phyloP scores from a whole-genome alignment of 2,329 filamentous ascomycete species.

The Alternaria incomplexa region DNA sequence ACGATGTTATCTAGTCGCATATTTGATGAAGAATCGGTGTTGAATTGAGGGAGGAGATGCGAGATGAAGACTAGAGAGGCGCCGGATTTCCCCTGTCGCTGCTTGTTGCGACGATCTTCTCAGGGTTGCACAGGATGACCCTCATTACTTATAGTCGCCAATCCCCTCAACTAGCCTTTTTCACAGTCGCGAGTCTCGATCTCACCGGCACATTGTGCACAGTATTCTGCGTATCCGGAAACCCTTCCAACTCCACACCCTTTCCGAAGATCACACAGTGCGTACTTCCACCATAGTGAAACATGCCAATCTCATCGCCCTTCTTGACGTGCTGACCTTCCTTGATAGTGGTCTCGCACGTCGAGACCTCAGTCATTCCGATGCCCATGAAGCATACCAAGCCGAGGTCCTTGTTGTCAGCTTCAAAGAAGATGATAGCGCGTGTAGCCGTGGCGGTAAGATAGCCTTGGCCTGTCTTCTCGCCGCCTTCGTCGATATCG shows the following conservation, averaged over 20 bases:
- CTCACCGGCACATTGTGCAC: constrained; percentile 48
- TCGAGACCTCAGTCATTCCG: constrained; percentile 79
- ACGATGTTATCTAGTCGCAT: too few relatives aligned
- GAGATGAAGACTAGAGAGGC: too few relatives aligned
- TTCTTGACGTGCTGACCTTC: constrained; percentile 71
- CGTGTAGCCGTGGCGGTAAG: constrained; percentile 71
- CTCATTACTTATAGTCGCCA: too few relatives aligned
- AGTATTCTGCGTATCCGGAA: constrained; percentile 30
- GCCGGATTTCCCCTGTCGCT: too few relatives aligned
- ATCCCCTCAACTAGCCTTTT: too few relatives aligned
- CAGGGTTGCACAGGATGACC: too few relatives aligned
- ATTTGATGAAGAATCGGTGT: too few relatives aligned
- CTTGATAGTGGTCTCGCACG: constrained; percentile 72
- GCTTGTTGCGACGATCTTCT: too few relatives aligned
- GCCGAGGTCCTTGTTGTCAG: constrained; percentile 70
- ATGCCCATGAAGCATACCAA: constrained; percentile 73
- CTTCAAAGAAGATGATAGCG: constrained; percentile 72
- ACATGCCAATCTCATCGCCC: constrained; percentile 77
- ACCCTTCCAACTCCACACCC: constrained; percentile 54
- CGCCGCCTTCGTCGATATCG: constrained; percentile 42
- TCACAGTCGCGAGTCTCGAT: constrained; percentile 44
- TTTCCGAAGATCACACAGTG: constrained; percentile 72
- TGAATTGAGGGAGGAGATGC: too few relatives aligned
- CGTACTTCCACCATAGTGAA: constrained; percentile 78
- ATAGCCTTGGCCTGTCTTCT: constrained; percentile 67